Evolutionary conservation across 140 eudicot species (phyloP).

Genomic region (Cichorium intybus): DNA sequence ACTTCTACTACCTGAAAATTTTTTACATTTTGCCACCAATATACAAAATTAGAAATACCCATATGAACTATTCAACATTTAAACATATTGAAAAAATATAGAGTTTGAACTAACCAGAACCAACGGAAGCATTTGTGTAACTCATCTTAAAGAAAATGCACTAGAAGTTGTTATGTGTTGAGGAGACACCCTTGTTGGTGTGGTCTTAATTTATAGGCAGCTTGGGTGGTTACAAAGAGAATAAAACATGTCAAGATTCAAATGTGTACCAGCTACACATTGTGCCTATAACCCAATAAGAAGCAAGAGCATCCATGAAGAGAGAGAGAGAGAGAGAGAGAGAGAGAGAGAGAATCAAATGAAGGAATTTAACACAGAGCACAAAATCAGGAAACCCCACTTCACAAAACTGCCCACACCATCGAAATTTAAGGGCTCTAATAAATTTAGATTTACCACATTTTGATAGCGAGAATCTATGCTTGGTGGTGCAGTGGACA

Average conservation of each 20-base stretch:
- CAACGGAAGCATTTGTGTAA: constrained; percentile 63
- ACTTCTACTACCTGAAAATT: constrained; percentile 63
- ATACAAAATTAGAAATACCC: background rate
- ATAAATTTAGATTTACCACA: constrained; percentile 17
- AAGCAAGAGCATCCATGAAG: constrained; percentile 57
- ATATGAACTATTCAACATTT: background rate
- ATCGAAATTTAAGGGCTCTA: constrained; percentile 42
- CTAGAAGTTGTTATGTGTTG: constrained; percentile 38
- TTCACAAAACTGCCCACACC: no score
- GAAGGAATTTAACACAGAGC: constrained; percentile 36
- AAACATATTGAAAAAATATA: background rate
- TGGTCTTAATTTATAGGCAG: constrained; percentile 56
- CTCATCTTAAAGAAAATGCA: constrained; percentile 51
- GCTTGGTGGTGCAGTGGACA: constrained; percentile 42
- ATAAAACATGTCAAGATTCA: constrained; percentile 57
- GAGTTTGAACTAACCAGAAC: constrained; percentile 74
- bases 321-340: constrained; percentile 28
- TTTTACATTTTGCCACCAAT: constrained; percentile 1
- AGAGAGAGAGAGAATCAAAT: constrained; percentile 53
- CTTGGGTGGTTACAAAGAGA: constrained; percentile 25
- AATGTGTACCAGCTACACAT: constrained; percentile 70
- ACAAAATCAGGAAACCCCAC: constrained; percentile 32
- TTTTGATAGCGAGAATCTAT: constrained; percentile 43
- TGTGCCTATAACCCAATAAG: constrained; percentile 37
- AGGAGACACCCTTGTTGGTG: constrained; percentile 29